phyloP scores from a whole-genome alignment of 1,284 basidiomycete species.

The Schizopora paradoxa region DNA sequence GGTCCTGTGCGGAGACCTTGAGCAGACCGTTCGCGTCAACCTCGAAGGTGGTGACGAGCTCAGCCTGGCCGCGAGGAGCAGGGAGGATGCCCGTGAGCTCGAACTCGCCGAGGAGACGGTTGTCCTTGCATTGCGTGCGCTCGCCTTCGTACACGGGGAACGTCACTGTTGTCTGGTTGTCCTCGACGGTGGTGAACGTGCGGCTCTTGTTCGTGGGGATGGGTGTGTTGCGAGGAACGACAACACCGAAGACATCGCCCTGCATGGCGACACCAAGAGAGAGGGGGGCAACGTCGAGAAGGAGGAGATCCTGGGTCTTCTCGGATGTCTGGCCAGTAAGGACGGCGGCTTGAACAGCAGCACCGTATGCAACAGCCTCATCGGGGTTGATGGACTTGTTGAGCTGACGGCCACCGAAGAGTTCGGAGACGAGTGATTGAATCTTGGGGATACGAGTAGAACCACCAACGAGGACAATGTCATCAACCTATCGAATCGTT shows the following conservation, averaged over 20 bases:
- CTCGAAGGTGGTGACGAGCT: conserved; percentile 95
- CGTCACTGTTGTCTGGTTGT: conserved; percentile 97
- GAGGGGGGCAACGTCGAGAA: conserved; percentile 93
- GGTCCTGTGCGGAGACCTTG: conserved; percentile 93
- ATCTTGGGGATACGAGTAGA: conserved; percentile 99
- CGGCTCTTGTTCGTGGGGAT: conserved; percentile 97
- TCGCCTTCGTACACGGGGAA: conserved; percentile 99
- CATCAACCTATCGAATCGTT: conserved; percentile 58
- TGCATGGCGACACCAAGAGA: conserved; percentile 99
- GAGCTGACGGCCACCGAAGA: conserved; percentile 93
- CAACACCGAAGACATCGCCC: conserved; percentile 94
- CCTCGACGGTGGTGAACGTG: conserved; percentile 95
- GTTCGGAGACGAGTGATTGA: conserved; percentile 95
- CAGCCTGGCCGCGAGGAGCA: conserved; percentile 94
- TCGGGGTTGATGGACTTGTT: conserved; percentile 99
- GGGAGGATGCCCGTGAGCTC: conserved; percentile 96
- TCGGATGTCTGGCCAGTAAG: conserved; percentile 95
- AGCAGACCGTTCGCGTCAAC: conserved; percentile 95
- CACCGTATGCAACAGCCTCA: conserved; percentile 93
- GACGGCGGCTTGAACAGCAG: conserved; percentile 94
- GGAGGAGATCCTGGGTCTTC: conserved; percentile 90
- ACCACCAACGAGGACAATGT: conserved; percentile 99
- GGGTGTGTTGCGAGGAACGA: conserved; percentile 95
- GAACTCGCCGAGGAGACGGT: conserved; percentile 95
- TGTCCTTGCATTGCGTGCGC: conserved; percentile 95